Base-by-base conservation (phyloP, 129 eudicot genomes). In the Lonicera japonica region DNA sequence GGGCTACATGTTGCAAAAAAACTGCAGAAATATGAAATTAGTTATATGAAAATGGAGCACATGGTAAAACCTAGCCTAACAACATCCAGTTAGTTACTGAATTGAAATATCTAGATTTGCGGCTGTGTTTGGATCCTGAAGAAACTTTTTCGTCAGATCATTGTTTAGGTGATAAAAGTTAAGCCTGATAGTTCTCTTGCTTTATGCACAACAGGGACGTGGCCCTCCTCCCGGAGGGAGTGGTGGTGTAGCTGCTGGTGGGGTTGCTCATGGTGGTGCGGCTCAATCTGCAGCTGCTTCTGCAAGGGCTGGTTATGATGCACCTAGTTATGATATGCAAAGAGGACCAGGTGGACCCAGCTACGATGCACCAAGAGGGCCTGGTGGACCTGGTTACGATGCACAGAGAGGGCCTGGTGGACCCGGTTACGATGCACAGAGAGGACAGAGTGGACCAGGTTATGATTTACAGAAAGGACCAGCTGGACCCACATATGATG, bases 391-490 rank as follows among this genome's bases (percentile, higher is more conserved):
- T 8, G 54, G 23, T 43, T 68, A 54, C 11, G 70, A 71, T 25
- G 64, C 79, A 52, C 54, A 75, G n/a, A 67, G 79, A 74, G 81
- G 73, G 50, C 66, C 70, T 5, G 54, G 50, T 45, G 76, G 70
- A 14, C 78, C 86, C 3, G 69, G 66, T 40, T 73, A 56, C 47
- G 80, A 72, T 54, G 51, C 61, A 5, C 78, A 68, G n/a, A 66
- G 74, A 53, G 86, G 70, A 60, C 74, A 62, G 3, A 15, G 29
- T 60, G 90, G 75, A 54, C 61, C 84, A 38, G 73, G 76, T 23
- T 80, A 82, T 41, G 82, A 84, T 56, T 65, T 65, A 15, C 88
- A 87, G 53, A 79, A 79, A 60, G 83, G 73, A 22, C 65, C 70
- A 25, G 74, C 58, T 25, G 69, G 53, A 17, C 71, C 75, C 6